These are phyloP conservation scores for Ambrosiella xylebori DNA, from an alignment of 2,329 filamentous ascomycete genomes.

Conservation along the genomic window DNA sequence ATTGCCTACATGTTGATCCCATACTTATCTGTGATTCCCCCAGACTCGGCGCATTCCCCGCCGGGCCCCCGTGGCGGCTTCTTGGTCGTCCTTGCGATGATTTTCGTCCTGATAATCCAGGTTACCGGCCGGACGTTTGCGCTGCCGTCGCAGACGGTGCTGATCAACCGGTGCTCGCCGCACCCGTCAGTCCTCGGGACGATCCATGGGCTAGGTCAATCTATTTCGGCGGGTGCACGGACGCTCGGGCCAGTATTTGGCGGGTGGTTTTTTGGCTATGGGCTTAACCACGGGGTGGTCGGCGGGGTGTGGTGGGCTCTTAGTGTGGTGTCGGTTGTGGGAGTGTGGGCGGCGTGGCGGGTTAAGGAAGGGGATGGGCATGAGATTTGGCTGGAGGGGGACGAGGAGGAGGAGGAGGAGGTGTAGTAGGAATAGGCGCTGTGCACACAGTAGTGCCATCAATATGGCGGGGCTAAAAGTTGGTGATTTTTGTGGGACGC, in stretches of 20 bases:
- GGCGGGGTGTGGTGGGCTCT: conserved; percentile 43
- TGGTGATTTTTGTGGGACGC: too few species aligned
- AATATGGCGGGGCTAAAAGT: too few species aligned
- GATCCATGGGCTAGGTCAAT: conserved; percentile 37
- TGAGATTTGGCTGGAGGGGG: conserved; percentile 46
- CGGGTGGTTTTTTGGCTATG: conserved; percentile 43
- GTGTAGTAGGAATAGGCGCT: background rate
- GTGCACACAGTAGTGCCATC: too few species aligned
- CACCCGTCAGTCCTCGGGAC: conserved; percentile 31
- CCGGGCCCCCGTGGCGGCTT: conserved; percentile 36
- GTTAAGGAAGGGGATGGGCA: conserved; percentile 46
- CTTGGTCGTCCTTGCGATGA: conserved; percentile 47
- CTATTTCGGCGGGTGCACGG: conserved; percentile 37
- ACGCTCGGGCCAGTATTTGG: conserved; percentile 43
- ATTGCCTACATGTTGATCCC: conserved; percentile 52
- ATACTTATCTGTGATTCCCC: conserved; percentile 52
- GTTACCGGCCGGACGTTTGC: conserved; percentile 51
- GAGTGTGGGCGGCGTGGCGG: conserved; percentile 33
- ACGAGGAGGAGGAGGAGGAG: conserved; percentile 26
- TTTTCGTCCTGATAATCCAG: conserved; percentile 43
- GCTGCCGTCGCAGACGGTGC: conserved; percentile 28
- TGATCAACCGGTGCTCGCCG: conserved; percentile 31
- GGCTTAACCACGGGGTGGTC: conserved; percentile 37
- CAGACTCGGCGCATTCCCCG: conserved; percentile 24
- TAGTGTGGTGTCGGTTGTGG: conserved; percentile 30